Evolutionary conservation across 2,329 filamentous ascomycete genomes (phyloP).

Genomic region (Pezicula carpinea): DNA sequence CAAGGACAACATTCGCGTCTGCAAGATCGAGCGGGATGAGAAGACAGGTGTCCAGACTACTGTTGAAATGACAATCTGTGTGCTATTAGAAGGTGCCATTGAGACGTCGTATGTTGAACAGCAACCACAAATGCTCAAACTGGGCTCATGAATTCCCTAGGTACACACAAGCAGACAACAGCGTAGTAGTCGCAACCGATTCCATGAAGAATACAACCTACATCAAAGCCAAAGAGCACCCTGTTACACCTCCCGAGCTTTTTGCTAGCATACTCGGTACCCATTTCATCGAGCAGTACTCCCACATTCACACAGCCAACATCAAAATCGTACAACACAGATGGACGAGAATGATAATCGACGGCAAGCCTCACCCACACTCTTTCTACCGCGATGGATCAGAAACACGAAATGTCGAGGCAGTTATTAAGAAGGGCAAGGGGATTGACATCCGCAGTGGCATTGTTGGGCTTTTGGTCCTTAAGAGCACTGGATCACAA

Average conservation of each 20-base stretch:
- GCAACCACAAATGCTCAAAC: neutral
- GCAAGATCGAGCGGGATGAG: slow-evolving; percentile 83
- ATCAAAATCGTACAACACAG: slow-evolving; percentile 79
- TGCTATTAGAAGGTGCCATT: slow-evolving; percentile 89
- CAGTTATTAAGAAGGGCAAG: slow-evolving; percentile 58
- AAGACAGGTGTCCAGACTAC: slow-evolving; percentile 76
- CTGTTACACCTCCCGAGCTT: slow-evolving; percentile 87
- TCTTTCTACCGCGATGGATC: slow-evolving; percentile 87
- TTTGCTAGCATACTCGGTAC: slow-evolving; percentile 79
- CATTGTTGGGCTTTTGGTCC: slow-evolving; percentile 77
- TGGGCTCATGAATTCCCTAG: slow-evolving; percentile 39
- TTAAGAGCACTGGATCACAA: slow-evolving; percentile 94
- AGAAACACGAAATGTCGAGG: slow-evolving; percentile 82
- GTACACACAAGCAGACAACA: slow-evolving; percentile 93
- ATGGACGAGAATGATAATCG: slow-evolving; percentile 85
- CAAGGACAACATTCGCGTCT: slow-evolving; percentile 98
- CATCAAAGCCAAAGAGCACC: slow-evolving; percentile 90
- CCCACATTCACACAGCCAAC: slow-evolving; percentile 81
- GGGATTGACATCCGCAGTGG: slow-evolving; percentile 74
- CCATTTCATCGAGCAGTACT: slow-evolving; percentile 85
- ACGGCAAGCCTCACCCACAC: slow-evolving; percentile 89
- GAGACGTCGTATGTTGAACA: slow-evolving; percentile 61
- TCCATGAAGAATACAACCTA: slow-evolving; percentile 98
- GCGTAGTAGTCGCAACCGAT: slow-evolving; percentile 91
- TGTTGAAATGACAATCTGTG: slow-evolving; percentile 91